Base-by-base conservation (phyloP, 176 grass and related monocot genomes). In the Cenchrus americanus region DNA sequence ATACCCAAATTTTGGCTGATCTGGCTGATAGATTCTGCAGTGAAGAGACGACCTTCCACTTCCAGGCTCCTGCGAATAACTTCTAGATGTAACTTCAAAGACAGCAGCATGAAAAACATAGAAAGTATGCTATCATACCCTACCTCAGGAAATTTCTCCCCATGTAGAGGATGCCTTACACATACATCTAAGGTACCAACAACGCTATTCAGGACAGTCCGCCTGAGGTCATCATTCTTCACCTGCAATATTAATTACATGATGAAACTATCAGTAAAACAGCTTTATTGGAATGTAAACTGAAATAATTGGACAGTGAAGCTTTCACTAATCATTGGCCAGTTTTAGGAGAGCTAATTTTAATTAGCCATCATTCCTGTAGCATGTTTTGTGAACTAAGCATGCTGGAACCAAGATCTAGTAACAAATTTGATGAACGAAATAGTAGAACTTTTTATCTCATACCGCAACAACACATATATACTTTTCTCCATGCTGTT, bases 101-200 rank as follows among this genome's bases (percentile, higher is more conserved):
- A 42, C 60, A 61, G 5, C 48, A 72, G 59, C n/a, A 69, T 14
- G 79, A 84, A 80, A 14, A 14, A 79, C 40, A 75, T n/a, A 63
- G 62, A 59, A 30, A 77, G 8, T 17, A 43, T 82, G 47, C 41
- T 42, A 84, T 50, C 70, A 67, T 57, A 59, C 34, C 58, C 49
- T 92, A 94, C 93, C 80, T 60, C 79, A 9, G 93, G 93, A 81
- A 88, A 94, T 77, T 58, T 90, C 82, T 94, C 93, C 57, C 93
- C 93, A 9, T 87, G 37, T 22, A 94, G 73, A 86, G 88, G 90
- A 90, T 94, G 87, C 62, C 79, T 85, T 83, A 94, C 69, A 79
- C 82, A 90, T 41, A 94, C 60, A 81, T 92, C 93, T 43, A 94
- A 51, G 2, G 93, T 94, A 70, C 93, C 93, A 78, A 94, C 85